These are phyloP conservation scores for Jimgerdemannia lactiflua DNA, from an alignment of 192 early-diverging fungal species.

Conservation along the genomic window DNA sequence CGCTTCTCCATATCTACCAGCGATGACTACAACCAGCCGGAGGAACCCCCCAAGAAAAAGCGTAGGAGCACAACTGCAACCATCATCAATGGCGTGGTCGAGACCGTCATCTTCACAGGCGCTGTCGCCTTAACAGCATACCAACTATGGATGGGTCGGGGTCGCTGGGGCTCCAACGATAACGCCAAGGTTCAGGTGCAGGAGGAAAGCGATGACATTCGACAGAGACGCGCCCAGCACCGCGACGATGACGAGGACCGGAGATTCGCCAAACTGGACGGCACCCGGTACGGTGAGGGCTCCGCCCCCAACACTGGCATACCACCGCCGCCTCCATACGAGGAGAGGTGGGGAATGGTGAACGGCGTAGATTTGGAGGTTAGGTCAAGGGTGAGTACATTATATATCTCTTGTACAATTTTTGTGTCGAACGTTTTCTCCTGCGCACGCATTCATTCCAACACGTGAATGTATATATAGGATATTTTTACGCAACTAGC, in stretches of 20 bases:
- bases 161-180: constrained; percentile 12
- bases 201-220: constrained; percentile 2
- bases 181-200: constrained; percentile 1
- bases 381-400: background rate
- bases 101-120: constrained; percentile 38
- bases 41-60: constrained; percentile 29
- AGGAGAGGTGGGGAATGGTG: background rate
- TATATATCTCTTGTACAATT: background rate
- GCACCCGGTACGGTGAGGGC: background rate
- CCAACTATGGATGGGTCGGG: constrained; percentile 29
- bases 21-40: background rate
- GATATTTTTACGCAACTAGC: background rate
- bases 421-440: background rate
- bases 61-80: constrained; percentile 23
- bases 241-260: constrained; percentile 4
- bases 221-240: constrained; percentile 22
- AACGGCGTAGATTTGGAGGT: background rate
- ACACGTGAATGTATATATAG: background rate
- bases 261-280: background rate
- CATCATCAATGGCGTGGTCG: constrained; percentile 28
- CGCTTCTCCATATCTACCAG: background rate
- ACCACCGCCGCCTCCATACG: background rate
- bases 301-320: background rate
- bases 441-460: background rate
- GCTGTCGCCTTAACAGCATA: constrained; percentile 36